Percentiles rank a stretch among this genome's conserved stretches.
Evolutionary conservation across 139 green algal species (phyloP).

Genomic region (Ulvella scutata): DNA sequence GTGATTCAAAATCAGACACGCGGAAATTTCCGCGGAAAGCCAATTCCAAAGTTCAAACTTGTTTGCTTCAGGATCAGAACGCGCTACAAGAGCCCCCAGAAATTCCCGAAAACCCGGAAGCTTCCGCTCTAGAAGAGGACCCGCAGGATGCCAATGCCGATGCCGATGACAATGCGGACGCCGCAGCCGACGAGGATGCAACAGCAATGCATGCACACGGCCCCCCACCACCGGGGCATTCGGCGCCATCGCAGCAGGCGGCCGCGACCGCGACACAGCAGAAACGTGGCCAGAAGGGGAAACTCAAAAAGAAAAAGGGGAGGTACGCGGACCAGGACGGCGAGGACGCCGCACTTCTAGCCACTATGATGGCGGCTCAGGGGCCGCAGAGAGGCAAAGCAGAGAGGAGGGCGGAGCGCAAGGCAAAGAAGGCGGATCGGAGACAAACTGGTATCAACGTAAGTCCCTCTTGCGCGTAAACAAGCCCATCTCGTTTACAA

Average conservation of each 20-base stretch:
- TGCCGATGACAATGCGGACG: background rate
- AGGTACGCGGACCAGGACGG: slow-evolving; percentile 85
- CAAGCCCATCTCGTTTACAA: background rate
- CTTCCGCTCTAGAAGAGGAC: no score
- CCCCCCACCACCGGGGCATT: slow-evolving; percentile 5
- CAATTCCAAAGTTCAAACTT: no score
- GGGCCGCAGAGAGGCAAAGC: slow-evolving; percentile 7
- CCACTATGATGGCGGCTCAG: slow-evolving; percentile 5
- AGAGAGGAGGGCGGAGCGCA: slow-evolving; percentile 42
- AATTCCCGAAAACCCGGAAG: no score
- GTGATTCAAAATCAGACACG: no score
- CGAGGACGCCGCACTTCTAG: slow-evolving; percentile 13
- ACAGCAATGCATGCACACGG: no score
- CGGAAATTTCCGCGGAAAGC: no score
- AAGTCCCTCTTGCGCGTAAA: background rate
- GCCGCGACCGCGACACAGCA: background rate
- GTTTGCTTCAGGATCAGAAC: no score
- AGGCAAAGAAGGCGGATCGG: slow-evolving; percentile 29
- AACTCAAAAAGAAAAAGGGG: slow-evolving; percentile 55
- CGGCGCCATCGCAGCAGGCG: slow-evolving; percentile 6
- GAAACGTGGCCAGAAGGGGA: slow-evolving; percentile 49
- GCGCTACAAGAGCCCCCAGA: no score
- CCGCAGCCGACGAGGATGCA: background rate
- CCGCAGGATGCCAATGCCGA: slow-evolving; percentile 1
- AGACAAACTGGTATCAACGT: background rate